Conservation (phyloP, 2,329 filamentous ascomycete species). For the Ophiostoma ulmi region DNA sequence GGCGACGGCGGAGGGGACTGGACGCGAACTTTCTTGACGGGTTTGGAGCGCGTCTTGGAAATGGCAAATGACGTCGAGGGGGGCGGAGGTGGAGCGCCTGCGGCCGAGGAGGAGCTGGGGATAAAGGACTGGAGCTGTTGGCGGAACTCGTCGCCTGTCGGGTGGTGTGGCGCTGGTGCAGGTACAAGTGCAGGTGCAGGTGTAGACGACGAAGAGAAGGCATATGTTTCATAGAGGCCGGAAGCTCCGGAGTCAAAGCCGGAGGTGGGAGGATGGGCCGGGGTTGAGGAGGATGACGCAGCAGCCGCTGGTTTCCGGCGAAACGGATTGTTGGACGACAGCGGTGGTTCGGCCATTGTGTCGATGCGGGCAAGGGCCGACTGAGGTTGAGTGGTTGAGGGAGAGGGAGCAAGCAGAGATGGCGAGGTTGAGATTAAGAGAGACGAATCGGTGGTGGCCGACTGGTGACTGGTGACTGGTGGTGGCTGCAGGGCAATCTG, state of each 20-base stretch:
- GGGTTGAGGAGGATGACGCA: slow-evolving; percentile 10
- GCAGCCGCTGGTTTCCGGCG: slow-evolving; percentile 39
- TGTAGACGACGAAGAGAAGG: neutral
- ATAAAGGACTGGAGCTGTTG: slow-evolving; percentile 31
- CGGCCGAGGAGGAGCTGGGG: slow-evolving; percentile 30
- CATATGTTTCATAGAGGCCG: neutral
- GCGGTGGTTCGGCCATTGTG: slow-evolving; percentile 36
- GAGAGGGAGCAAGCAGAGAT: neutral
- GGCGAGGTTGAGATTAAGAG: neutral
- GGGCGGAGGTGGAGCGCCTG: slow-evolving; percentile 32
- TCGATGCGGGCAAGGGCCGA: neutral
- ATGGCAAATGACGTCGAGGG: slow-evolving; percentile 34
- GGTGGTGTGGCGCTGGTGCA: slow-evolving; percentile 29
- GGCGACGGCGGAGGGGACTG: slow-evolving; percentile 60
- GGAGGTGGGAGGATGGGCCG: neutral
- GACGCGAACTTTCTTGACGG: slow-evolving; percentile 62
- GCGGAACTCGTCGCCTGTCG: slow-evolving; percentile 33
- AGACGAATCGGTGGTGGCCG: neutral
- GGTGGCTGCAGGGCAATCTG: neutral
- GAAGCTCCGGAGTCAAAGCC: neutral
- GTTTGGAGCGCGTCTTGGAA: slow-evolving; percentile 45
- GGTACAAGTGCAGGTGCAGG: neutral
- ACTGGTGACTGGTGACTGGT: neutral
- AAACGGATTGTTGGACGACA: slow-evolving; percentile 50
- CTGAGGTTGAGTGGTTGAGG: neutral